These are phyloP conservation scores for Sutorius australiensis DNA, from an alignment of 768 basidiomycete genomes.

Conservation along the genomic window DNA sequence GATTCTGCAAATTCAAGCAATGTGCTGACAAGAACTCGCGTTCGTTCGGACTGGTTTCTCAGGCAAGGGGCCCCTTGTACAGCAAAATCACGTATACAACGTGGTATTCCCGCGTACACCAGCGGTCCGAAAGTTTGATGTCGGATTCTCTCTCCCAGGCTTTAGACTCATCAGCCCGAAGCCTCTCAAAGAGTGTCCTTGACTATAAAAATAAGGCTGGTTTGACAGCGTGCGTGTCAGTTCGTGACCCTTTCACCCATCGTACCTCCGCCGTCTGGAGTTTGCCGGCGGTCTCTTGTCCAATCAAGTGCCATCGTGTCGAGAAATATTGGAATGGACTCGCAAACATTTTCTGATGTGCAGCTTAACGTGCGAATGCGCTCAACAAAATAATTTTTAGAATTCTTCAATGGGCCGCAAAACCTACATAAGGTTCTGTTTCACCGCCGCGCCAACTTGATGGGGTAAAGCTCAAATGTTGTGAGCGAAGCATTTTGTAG, in stretches of 20 bases:
- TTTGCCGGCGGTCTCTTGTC: conserved; percentile 8
- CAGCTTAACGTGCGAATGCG: conserved; percentile 12
- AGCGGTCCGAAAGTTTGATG: conserved; percentile 7
- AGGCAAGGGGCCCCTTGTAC: conserved; percentile 17
- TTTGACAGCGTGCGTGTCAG: conserved; percentile 25
- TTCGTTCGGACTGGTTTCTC: conserved; percentile 18
- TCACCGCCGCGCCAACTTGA: neutral
- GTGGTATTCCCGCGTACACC: conserved; percentile 5
- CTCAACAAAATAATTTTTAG: neutral
- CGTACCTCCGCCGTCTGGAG: conserved; percentile 14
- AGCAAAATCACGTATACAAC: conserved; percentile 27
- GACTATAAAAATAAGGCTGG: conserved; percentile 6
- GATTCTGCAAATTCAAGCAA: conserved; percentile 7
- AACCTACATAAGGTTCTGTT: conserved; percentile 15
- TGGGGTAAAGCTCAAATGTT: conserved; percentile 8
- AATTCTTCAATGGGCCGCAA: neutral
- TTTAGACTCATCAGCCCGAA: conserved; percentile 16
- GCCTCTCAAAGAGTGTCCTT: conserved; percentile 5
- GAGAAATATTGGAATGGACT: conserved; percentile 11
- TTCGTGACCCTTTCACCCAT: neutral
- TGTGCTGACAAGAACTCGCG: conserved; percentile 6
- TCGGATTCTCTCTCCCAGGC: conserved; percentile 25
- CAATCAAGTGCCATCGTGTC: conserved; percentile 11
- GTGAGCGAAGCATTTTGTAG: neutral
- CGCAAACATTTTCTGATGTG: conserved; percentile 2